Conservation (phyloP, 73 alveolate species). For the Paramecium pentaurelia region DNA sequence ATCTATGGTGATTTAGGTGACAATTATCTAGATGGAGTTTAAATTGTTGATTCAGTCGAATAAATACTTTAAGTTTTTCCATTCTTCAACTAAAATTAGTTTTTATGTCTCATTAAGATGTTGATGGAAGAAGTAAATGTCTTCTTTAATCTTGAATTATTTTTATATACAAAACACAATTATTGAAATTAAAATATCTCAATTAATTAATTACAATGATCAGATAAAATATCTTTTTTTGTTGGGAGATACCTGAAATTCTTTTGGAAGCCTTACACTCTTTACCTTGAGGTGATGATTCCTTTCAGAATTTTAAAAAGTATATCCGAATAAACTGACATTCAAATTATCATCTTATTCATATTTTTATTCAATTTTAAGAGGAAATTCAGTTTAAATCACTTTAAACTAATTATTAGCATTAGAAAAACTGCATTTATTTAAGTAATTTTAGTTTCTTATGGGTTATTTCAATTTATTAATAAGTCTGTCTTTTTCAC, state of each 20-base stretch:
- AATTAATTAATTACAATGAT: not conserved
- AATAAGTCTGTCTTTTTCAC: not conserved
- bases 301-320: not conserved
- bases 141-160: not conserved
- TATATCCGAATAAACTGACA: not conserved
- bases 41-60: not conserved
- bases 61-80: not conserved
- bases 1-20: not conserved
- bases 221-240: not conserved
- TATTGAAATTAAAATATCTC: not conserved
- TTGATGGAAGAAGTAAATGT: not conserved
- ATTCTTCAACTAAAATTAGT: not conserved
- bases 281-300: not conserved
- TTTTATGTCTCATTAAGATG: not conserved
- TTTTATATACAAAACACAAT: not conserved
- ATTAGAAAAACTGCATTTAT: not conserved
- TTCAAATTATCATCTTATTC: not conserved
- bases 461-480: not conserved
- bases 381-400: not conserved
- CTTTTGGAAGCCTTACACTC: not conserved
- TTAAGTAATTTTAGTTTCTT: not conserved
- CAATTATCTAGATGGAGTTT: not conserved
- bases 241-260: not conserved
- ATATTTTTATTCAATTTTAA: not conserved
- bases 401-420: not conserved